Evolutionary conservation across 345 rosid species (phyloP).

Genomic region (Eucalyptus tenuipes): DNA sequence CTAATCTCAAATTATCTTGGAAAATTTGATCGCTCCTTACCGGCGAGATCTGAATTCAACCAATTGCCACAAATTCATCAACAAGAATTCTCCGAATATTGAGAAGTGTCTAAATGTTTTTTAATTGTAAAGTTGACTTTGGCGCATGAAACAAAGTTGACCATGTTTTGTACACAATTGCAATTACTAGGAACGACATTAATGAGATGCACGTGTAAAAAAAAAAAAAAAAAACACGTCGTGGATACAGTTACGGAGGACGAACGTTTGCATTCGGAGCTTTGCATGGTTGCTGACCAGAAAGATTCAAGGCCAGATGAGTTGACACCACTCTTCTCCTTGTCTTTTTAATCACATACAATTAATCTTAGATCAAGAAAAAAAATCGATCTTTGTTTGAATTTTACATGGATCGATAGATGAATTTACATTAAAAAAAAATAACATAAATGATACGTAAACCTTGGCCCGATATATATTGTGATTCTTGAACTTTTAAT

Average conservation of each 20-base stretch:
- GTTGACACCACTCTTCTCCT: not conserved
- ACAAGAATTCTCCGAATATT: not conserved
- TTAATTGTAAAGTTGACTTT: not conserved
- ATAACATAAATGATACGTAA: accelerated
- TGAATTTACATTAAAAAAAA: not conserved
- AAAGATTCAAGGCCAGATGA: not conserved
- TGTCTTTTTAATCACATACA: not conserved
- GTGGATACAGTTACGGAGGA: not conserved
- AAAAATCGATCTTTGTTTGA: not conserved
- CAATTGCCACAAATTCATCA: not conserved
- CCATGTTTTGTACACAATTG: not conserved
- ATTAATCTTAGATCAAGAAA: not conserved
- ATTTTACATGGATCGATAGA: not conserved
- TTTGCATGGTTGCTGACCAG: not conserved
- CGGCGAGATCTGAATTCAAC: not conserved
- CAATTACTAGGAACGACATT: not conserved
- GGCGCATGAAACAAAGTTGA: not conserved
- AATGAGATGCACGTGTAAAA: not conserved
- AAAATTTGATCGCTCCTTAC: not conserved
- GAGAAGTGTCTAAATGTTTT: not conserved
- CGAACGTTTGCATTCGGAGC: not conserved
- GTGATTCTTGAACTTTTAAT: not conserved
- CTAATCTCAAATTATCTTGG: too few species aligned
- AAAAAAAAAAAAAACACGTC: not conserved
- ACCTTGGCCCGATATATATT: accelerated